Percentiles rank a stretch among this genome's conserved stretches.
phyloP scores from a whole-genome alignment of 805 yeast genomes.

The Komagataella pastoris region DNA sequence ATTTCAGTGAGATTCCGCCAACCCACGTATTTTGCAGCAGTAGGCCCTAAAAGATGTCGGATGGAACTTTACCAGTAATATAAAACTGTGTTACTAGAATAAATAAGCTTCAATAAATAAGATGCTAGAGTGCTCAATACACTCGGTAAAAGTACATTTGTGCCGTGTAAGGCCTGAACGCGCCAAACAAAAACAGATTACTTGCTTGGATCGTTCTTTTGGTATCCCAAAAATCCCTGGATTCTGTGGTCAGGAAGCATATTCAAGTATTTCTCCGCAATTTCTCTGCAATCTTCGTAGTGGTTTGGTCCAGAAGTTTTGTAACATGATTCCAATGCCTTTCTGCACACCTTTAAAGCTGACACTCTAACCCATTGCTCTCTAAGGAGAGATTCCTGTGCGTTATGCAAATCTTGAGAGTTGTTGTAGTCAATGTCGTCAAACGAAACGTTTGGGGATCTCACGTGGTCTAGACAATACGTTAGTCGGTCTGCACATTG shows the following conservation, averaged over 20 bases:
- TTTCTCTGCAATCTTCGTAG: slow-evolving; percentile 67
- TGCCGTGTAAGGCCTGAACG: background rate
- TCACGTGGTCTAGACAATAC: background rate
- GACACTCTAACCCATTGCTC: slow-evolving; percentile 69
- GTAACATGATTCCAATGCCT: slow-evolving; percentile 64
- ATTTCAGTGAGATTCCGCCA: background rate
- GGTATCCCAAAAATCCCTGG: slow-evolving; percentile 73
- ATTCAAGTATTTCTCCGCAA: slow-evolving; percentile 66
- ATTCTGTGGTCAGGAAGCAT: slow-evolving; percentile 59
- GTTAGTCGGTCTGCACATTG: background rate
- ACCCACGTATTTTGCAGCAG: no score
- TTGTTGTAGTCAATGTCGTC: slow-evolving; percentile 72
- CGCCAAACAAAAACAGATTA: slow-evolving; percentile 13
- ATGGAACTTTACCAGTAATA: background rate
- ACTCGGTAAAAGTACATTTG: background rate
- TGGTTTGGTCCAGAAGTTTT: slow-evolving; percentile 51
- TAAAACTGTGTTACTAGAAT: background rate
- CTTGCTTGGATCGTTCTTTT: slow-evolving; percentile 77
- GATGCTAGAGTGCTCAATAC: background rate
- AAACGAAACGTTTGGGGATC: slow-evolving; percentile 64
- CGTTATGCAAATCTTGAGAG: slow-evolving; percentile 45
- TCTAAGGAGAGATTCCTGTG: slow-evolving; percentile 67
- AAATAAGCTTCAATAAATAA: background rate
- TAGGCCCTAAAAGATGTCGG: background rate
- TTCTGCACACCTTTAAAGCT: slow-evolving; percentile 54